Percentiles rank a stretch among this genome's conserved stretches.
phyloP scores from a whole-genome alignment of 2,329 filamentous ascomycete genomes.

The Pseudovirgaria hyperparasitica region DNA sequence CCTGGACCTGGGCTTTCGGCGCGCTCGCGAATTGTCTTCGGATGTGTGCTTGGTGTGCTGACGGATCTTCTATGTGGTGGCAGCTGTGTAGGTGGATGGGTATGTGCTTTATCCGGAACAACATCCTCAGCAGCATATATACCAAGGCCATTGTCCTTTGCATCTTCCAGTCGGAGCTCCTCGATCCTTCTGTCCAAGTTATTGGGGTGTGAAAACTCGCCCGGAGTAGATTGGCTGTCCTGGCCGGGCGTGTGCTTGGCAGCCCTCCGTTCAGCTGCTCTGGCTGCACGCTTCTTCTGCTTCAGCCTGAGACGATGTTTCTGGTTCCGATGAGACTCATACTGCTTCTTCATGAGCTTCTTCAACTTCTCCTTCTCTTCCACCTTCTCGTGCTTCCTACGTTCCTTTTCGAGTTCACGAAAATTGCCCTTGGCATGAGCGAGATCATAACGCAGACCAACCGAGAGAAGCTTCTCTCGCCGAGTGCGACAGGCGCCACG shows the following conservation, averaged over 20 bases:
- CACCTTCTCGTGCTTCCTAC: slow-evolving; percentile 25
- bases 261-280: slow-evolving; percentile 14
- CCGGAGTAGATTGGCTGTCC: too few species aligned
- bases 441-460: slow-evolving; percentile 58
- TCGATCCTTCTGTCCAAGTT: slow-evolving; percentile 10
- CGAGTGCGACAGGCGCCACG: slow-evolving; percentile 46
- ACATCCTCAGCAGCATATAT: slow-evolving; percentile 20
- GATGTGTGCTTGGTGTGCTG: slow-evolving; percentile 13
- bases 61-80: slow-evolving; percentile 17
- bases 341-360: slow-evolving; percentile 22
- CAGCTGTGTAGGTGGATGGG: slow-evolving; percentile 14
- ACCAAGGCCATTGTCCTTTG: slow-evolving; percentile 18
- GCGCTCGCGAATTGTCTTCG: slow-evolving; percentile 12
- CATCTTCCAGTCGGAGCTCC: slow-evolving; percentile 15
- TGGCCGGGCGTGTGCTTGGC: too few species aligned
- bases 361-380: slow-evolving; percentile 23
- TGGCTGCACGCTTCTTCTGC: slow-evolving; percentile 24
- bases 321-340: slow-evolving; percentile 21
- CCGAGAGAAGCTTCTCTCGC: slow-evolving; percentile 61
- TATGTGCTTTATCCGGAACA: slow-evolving; percentile 11
- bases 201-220: background rate
- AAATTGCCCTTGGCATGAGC: slow-evolving; percentile 54
- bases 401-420: slow-evolving; percentile 36
- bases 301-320: slow-evolving; percentile 24
- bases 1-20: slow-evolving; percentile 18